phyloP scores from a whole-genome alignment of 768 basidiomycete species.

The Agrocybe pediades region DNA sequence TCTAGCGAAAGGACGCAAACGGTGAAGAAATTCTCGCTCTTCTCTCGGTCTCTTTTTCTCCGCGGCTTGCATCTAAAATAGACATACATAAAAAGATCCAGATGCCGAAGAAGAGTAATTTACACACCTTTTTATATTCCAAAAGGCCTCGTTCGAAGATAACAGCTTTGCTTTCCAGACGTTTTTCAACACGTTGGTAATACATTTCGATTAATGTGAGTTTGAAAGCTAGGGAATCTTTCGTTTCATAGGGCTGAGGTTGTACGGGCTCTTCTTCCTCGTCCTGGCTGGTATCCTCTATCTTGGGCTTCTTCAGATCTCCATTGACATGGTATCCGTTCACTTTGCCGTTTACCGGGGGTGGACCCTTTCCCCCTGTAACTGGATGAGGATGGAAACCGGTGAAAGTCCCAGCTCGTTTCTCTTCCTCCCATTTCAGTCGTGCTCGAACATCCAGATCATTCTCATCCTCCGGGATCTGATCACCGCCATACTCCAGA shows the following conservation, averaged over 20 bases:
- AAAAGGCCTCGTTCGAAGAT: slow-evolving; percentile 91
- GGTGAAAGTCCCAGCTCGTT: slow-evolving; percentile 28
- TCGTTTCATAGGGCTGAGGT: slow-evolving; percentile 81
- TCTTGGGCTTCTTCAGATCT: slow-evolving; percentile 40
- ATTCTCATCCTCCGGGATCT: slow-evolving; percentile 75
- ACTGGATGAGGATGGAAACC: slow-evolving; percentile 27
- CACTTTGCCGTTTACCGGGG: slow-evolving; percentile 40
- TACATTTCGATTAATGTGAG: slow-evolving; percentile 90
- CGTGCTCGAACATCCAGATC: slow-evolving; percentile 72
- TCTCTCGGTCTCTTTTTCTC: slow-evolving; percentile 92
- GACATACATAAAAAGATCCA: slow-evolving; percentile 10
- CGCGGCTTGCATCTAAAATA: slow-evolving; percentile 76
- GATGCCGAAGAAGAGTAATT: slow-evolving; percentile 1
- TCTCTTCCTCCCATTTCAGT: slow-evolving; percentile 51
- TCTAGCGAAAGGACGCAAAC: slow-evolving; percentile 87
- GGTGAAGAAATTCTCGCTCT: slow-evolving; percentile 87
- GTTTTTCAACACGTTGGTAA: slow-evolving; percentile 82
- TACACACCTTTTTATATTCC: slow-evolving; percentile 89
- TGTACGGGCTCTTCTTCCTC: slow-evolving; percentile 69
- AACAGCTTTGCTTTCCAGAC: slow-evolving; percentile 81
- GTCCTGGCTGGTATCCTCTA: slow-evolving; percentile 56
- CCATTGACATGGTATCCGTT: slow-evolving; percentile 49
- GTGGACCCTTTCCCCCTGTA: slow-evolving; percentile 39
- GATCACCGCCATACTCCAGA: slow-evolving; percentile 80
- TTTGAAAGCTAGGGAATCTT: slow-evolving; percentile 86